A percentile compares a stretch with the other conserved stretches of the same genome.
phyloP scores from a whole-genome alignment of 164 flowering plant species.

The Berberis vulgaris region DNA sequence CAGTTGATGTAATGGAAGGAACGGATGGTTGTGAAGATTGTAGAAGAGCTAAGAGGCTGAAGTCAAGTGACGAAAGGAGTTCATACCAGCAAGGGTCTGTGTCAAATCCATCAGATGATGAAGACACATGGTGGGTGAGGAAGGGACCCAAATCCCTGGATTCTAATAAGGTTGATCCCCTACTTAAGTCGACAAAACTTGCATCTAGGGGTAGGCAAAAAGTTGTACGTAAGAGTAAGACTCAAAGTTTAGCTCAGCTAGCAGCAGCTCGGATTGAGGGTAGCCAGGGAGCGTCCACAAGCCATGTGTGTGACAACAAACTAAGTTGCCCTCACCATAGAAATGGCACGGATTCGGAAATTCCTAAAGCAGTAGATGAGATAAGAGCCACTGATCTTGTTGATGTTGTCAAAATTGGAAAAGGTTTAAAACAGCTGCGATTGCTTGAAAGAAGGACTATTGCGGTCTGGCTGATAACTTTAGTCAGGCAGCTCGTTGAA shows the following conservation, averaged over 20 bases:
- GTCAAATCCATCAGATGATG: conserved; percentile 57
- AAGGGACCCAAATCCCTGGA: conserved; percentile 61
- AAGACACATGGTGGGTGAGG: conserved; percentile 85
- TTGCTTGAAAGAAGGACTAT: conserved; percentile 57
- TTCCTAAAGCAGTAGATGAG: conserved; percentile 38
- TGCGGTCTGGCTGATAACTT: conserved; percentile 54
- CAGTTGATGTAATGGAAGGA: conserved; percentile 40
- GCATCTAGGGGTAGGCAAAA: conserved; percentile 73
- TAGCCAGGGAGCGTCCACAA: conserved; percentile 97
- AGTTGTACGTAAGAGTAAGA: conserved; percentile 76
- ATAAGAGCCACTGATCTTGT: conserved; percentile 15
- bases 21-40: conserved; percentile 95
- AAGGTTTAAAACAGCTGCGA: conserved; percentile 47
- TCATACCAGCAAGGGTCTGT: conserved; percentile 33
- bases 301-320: conserved; percentile 87
- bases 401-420: conserved; percentile 68
- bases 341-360: conserved; percentile 51
- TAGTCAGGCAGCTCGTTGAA: conserved; percentile 60
- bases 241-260: conserved; percentile 85
- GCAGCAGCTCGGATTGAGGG: conserved; percentile 88
- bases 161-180: conserved; percentile 56
- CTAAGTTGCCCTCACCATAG: conserved; percentile 73
- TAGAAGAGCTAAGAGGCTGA: conserved; percentile 66
- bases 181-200: conserved; percentile 58
- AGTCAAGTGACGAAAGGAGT: conserved; percentile 51